Evolutionary conservation across 148 eudicot species (phyloP).

Genomic region (Spergularia bocconei): DNA sequence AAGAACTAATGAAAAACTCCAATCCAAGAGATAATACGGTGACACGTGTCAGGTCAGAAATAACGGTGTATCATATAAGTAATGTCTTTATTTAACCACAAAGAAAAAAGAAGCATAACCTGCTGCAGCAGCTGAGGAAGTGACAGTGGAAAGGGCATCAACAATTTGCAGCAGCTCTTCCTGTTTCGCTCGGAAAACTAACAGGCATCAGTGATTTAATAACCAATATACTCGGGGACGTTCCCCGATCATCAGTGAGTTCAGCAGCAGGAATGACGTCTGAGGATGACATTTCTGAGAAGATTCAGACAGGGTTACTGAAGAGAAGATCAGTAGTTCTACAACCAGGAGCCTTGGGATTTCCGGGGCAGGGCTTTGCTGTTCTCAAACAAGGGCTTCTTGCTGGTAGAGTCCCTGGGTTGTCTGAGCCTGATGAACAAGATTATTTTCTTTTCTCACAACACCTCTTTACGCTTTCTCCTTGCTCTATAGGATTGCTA

Average conservation of each 20-base stretch:
- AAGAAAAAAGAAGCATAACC: too few species aligned
- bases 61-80: neutral
- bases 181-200: too few species aligned
- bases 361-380: conserved; percentile 50
- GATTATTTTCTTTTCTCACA: conserved; percentile 46
- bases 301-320: conserved; percentile 15
- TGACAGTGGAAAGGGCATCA: conserved; percentile 31
- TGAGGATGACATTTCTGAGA: neutral
- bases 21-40: neutral
- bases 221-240: neutral
- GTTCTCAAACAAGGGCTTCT: conserved; percentile 81
- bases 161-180: conserved; percentile 30
- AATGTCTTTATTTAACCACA: too few species aligned
- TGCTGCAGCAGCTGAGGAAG: neutral
- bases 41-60: conserved; percentile 22
- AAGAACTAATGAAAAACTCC: neutral
- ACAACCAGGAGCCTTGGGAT: conserved; percentile 33
- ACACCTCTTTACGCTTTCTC: neutral
- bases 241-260: conserved; percentile 5
- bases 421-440: conserved; percentile 85
- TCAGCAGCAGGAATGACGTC: conserved; percentile 15
- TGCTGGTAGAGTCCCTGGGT: conserved; percentile 90
- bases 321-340: conserved; percentile 32
- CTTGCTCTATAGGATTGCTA: neutral
- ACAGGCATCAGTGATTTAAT: neutral